phyloP scores from a whole-genome alignment of 2,329 filamentous ascomycete species.

The Monascus ruber region DNA sequence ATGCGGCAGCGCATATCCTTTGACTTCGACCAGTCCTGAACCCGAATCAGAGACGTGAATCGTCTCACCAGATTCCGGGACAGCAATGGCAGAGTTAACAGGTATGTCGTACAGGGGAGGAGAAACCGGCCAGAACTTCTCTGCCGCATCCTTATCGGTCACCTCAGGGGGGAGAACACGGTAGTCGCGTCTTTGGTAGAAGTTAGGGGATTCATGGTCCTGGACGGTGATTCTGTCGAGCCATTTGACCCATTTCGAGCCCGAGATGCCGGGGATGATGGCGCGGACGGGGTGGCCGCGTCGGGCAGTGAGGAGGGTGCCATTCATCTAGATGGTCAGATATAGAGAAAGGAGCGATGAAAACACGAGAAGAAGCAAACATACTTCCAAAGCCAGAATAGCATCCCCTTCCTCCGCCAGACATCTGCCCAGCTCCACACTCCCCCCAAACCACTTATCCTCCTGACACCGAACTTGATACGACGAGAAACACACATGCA shows the following conservation, averaged over 20 bases:
- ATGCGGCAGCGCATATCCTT: conserved; percentile 46
- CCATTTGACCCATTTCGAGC: conserved; percentile 47
- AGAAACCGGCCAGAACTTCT: conserved; percentile 41
- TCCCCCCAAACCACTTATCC: conserved; percentile 48
- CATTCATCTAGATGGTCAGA: conserved; percentile 35
- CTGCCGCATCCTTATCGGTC: conserved; percentile 37
- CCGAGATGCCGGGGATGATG: conserved; percentile 42
- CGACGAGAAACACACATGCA: conserved; percentile 47
- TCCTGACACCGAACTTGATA: conserved; percentile 43
- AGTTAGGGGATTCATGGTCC: conserved; percentile 39
- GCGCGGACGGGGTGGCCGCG: conserved; percentile 44
- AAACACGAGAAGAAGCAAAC: too few relatives aligned
- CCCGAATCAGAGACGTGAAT: conserved; percentile 26
- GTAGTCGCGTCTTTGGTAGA: conserved; percentile 50
- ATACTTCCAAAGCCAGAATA: conserved; percentile 38
- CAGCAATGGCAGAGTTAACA: conserved; percentile 44
- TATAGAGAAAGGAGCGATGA: too few relatives aligned
- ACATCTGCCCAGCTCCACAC: conserved; percentile 39
- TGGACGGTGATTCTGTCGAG: conserved; percentile 43
- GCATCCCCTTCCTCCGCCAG: conserved; percentile 34
- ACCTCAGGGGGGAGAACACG: conserved; percentile 46
- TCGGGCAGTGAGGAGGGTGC: conserved; percentile 32
- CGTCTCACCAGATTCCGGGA: conserved; percentile 35
- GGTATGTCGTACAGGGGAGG: conserved; percentile 45
- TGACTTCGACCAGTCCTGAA: conserved; percentile 37